phyloP scores from a whole-genome alignment of 139 green algal species.

The Closterium sp. region DNA sequence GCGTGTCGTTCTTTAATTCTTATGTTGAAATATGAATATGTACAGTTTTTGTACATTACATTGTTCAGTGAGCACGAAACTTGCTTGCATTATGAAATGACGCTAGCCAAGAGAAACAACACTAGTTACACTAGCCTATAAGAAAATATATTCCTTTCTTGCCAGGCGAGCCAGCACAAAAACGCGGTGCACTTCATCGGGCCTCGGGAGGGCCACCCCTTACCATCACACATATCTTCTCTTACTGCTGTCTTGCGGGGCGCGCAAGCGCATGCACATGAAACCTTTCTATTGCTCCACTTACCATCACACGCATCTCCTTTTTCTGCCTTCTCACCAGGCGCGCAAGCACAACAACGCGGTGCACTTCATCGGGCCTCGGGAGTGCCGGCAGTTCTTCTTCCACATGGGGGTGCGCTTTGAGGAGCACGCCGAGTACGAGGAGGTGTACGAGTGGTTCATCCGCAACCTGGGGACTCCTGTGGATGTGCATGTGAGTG shows the following conservation, averaged over 20 bases:
- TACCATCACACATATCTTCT: too few relatives aligned
- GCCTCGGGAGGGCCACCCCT: constrained; percentile 10
- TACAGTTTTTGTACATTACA: too few relatives aligned
- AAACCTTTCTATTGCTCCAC: too few relatives aligned
- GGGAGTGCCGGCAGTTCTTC: constrained; percentile 23
- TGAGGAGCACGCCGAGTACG: constrained; percentile 27
- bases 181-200: constrained; percentile 22
- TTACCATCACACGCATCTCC: too few relatives aligned
- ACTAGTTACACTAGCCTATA: too few relatives aligned
- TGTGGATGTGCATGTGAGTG: constrained; percentile 24
- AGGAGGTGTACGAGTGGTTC: constrained; percentile 42
- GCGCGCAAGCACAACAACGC: constrained; percentile 4
- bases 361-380: constrained; percentile 27
- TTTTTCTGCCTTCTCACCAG: neutral
- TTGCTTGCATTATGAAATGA: too few relatives aligned
- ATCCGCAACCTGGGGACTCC: neutral
- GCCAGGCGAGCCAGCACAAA: neutral
- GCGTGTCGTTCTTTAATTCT: too few relatives aligned
- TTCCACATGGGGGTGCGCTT: constrained; percentile 9
- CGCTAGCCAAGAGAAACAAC: too few relatives aligned
- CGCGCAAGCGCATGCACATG: too few relatives aligned
- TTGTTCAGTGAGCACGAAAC: too few relatives aligned
- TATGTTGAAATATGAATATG: too few relatives aligned
- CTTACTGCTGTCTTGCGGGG: too few relatives aligned
- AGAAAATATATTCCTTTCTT: neutral